These are phyloP conservation scores for Pugionium dolabratum DNA, from an alignment of 345 rosid genomes.

Conservation along the genomic window DNA sequence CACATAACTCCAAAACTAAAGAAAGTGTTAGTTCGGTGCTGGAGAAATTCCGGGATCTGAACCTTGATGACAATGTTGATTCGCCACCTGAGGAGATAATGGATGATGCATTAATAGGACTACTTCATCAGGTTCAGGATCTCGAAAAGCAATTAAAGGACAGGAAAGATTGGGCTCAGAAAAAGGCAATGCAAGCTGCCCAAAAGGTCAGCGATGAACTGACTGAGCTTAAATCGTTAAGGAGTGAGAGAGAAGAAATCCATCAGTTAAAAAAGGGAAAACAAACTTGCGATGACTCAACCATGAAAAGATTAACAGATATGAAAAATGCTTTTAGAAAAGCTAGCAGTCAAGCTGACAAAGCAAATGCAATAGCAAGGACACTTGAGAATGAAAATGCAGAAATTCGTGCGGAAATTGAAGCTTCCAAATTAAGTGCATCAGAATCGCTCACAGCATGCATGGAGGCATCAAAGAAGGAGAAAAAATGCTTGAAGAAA, in stretches of 20 bases:
- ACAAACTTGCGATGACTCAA: conserved; percentile 75
- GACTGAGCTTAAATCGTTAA: conserved; percentile 73
- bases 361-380: conserved; percentile 72
- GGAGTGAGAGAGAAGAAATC: conserved; percentile 84
- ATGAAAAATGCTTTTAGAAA: conserved; percentile 87
- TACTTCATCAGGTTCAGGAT: conserved; percentile 70
- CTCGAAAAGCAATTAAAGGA: conserved; percentile 79
- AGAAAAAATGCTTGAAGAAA: conserved; percentile 77
- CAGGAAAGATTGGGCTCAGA: conserved; percentile 92
- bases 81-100: conserved; percentile 58
- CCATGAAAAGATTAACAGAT: conserved; percentile 72
- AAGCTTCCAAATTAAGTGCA: conserved; percentile 88
- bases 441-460: conserved; percentile 73
- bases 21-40: conserved; percentile 59
- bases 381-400: conserved; percentile 84
- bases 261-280: conserved; percentile 80
- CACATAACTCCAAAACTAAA: conserved; percentile 45
- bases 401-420: conserved; percentile 89
- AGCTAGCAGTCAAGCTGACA: conserved; percentile 78
- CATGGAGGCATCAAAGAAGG: conserved; percentile 77
- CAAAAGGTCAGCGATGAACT: conserved; percentile 79
- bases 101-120: conserved; percentile 68
- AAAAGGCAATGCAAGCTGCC: conserved; percentile 98
- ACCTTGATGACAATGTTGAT: conserved; percentile 74
- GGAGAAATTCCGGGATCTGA: conserved; percentile 74